Evolutionary conservation across 2,329 filamentous ascomycete species (phyloP).

Genomic region (Chaetothyriales sp.): DNA sequence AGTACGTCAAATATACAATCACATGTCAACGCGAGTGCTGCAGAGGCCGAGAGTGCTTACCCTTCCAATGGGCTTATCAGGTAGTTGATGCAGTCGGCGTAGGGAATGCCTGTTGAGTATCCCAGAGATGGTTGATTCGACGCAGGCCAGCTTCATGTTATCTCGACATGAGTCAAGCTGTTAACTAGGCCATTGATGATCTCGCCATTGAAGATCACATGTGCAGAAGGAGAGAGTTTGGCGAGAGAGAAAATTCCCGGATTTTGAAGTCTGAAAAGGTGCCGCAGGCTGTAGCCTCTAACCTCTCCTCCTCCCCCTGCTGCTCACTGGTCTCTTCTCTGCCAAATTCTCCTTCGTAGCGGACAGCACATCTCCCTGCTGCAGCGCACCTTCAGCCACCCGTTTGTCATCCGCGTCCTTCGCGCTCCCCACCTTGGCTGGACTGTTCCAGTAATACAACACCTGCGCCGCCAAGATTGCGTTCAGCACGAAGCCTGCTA

Average conservation of each 20-base stretch:
- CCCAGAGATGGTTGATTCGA: not conserved
- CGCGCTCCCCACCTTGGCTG: slow-evolving; percentile 15
- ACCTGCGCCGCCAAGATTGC: slow-evolving; percentile 76
- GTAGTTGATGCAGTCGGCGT: not conserved
- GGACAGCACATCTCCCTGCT: slow-evolving; percentile 9
- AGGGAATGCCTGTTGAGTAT: not conserved
- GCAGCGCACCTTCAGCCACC: slow-evolving; percentile 7
- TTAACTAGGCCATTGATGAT: not conserved
- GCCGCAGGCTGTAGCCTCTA: not conserved
- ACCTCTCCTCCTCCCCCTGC: slow-evolving; percentile 12
- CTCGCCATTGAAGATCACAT: not conserved
- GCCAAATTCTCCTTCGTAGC: slow-evolving; percentile 11
- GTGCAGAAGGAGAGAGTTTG: not conserved
- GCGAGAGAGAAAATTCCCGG: not conserved
- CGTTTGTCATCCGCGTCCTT: slow-evolving; percentile 9
- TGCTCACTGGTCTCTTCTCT: slow-evolving; percentile 9
- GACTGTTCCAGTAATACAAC: slow-evolving; percentile 84
- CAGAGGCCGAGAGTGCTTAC: not conserved
- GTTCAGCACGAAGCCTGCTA: slow-evolving; percentile 85
- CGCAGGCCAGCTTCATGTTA: not conserved
- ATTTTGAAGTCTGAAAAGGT: not conserved
- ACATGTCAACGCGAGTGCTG: not conserved
- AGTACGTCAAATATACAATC: not conserved
- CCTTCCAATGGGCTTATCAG: no score
- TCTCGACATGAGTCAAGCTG: no score